Evolutionary conservation across 169 alveolate genomes (phyloP).

Genomic region (Theileria orientalis): DNA sequence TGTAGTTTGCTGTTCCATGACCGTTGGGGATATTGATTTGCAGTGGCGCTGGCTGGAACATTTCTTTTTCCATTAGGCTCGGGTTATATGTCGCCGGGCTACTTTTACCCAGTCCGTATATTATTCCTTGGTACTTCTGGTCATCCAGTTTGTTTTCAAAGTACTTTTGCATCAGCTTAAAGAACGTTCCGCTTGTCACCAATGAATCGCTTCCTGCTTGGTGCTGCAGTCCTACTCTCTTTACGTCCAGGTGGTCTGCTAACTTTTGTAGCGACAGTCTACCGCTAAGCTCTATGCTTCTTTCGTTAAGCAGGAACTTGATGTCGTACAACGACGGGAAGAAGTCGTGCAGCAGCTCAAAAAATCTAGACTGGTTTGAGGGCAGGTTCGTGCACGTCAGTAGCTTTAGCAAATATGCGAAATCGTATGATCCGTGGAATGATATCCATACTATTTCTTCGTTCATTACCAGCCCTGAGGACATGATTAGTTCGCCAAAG

Average conservation of each 20-base stretch:
- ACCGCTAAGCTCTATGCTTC: slow-evolving; percentile 78
- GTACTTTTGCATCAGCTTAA: slow-evolving; percentile 84
- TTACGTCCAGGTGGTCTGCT: slow-evolving; percentile 83
- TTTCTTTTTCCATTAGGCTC: not conserved
- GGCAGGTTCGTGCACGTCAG: slow-evolving; percentile 90
- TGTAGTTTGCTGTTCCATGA: not conserved
- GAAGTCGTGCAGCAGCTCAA: slow-evolving; percentile 84
- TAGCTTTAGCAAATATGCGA: slow-evolving; percentile 92
- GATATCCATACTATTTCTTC: slow-evolving; percentile 96
- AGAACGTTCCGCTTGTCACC: slow-evolving; percentile 93
- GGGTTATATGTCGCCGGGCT: not conserved
- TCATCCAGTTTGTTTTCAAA: slow-evolving; percentile 83
- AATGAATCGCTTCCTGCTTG: slow-evolving; percentile 98
- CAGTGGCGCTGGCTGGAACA: not conserved
- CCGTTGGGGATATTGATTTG: not conserved
- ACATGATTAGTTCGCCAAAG: slow-evolving; percentile 94
- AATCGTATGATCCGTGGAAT: slow-evolving; percentile 98
- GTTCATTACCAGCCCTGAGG: slow-evolving; percentile 93
- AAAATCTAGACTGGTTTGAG: slow-evolving; percentile 88
- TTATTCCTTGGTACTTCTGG: slow-evolving; percentile 79
- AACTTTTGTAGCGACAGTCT: slow-evolving; percentile 82
- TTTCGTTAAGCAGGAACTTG: slow-evolving; percentile 87
- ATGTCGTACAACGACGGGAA: slow-evolving; percentile 95
- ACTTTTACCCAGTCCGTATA: slow-evolving; percentile 83
- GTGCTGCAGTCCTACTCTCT: slow-evolving; percentile 95